phyloP scores from a whole-genome alignment of 371 early-diverging fungal species.

The Mortierella polycephala region DNA sequence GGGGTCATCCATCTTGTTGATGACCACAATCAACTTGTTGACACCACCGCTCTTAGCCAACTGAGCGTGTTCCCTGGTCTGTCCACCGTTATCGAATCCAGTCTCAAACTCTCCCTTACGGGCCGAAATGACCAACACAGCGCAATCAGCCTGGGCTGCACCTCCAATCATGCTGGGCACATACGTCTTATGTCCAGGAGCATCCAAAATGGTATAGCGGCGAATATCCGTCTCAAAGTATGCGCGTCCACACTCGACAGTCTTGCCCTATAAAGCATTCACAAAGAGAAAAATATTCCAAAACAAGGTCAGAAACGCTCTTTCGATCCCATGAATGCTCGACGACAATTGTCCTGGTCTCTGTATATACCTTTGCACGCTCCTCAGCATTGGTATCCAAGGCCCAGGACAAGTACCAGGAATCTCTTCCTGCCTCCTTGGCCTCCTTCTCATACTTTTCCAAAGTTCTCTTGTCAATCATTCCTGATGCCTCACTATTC shows the following conservation, averaged over 20 bases:
- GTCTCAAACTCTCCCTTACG: conserved; percentile 99
- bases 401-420: conserved; percentile 99
- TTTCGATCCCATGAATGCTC: neutral
- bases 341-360: neutral
- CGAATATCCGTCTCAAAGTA: conserved; percentile 96
- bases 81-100: conserved; percentile 99
- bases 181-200: conserved; percentile 99
- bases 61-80: conserved; percentile 99
- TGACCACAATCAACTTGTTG: conserved; percentile 88
- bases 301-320: neutral
- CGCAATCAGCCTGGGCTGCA: conserved; percentile 97
- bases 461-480: conserved; percentile 99
- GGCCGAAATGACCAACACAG: conserved; percentile 98
- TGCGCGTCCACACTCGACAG: conserved; percentile 97
- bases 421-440: conserved; percentile 95
- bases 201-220: conserved; percentile 96
- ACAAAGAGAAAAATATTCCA: conserved; percentile 10
- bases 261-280: conserved; percentile 79
- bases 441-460: conserved; percentile 99
- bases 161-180: conserved; percentile 99
- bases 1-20: conserved; percentile 99
- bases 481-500: conserved; percentile 78
- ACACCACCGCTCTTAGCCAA: conserved; percentile 98
- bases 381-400: conserved; percentile 97
- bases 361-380: conserved; percentile 83